These are phyloP conservation scores for Cucurbita moschata DNA, from an alignment of 306 rosid species.

Conservation along the genomic window DNA sequence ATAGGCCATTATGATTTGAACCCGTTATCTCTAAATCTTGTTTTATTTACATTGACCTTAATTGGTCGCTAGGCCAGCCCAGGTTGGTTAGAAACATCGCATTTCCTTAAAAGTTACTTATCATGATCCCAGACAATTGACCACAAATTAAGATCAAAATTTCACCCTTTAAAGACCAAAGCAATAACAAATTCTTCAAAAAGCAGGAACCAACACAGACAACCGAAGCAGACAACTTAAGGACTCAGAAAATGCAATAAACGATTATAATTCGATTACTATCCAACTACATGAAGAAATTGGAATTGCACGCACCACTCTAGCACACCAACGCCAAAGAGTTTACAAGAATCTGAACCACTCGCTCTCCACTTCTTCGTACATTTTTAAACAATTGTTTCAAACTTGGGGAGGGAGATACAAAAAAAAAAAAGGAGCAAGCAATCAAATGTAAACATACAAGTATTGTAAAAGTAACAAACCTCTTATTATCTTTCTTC, in stretches of 20 bases:
- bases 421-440: no score
- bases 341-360: background rate
- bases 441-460: background rate
- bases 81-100: background rate
- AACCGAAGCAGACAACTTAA: no score
- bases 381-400: background rate
- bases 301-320: background rate
- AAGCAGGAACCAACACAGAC: no score
- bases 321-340: background rate
- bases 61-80: background rate
- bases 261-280: background rate
- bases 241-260: background rate
- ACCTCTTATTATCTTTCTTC: conserved; percentile 95
- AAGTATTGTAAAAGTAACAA: background rate
- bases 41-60: no score
- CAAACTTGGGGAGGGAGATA: background rate
- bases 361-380: background rate
- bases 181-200: background rate
- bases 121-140: background rate
- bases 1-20: background rate
- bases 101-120: background rate
- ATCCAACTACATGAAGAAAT: background rate
- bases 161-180: background rate
- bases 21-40: background rate
- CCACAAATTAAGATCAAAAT: background rate